These are phyloP conservation scores for Marasmius sp. DNA, from an alignment of 1,284 basidiomycete species.

Conservation along the genomic window DNA sequence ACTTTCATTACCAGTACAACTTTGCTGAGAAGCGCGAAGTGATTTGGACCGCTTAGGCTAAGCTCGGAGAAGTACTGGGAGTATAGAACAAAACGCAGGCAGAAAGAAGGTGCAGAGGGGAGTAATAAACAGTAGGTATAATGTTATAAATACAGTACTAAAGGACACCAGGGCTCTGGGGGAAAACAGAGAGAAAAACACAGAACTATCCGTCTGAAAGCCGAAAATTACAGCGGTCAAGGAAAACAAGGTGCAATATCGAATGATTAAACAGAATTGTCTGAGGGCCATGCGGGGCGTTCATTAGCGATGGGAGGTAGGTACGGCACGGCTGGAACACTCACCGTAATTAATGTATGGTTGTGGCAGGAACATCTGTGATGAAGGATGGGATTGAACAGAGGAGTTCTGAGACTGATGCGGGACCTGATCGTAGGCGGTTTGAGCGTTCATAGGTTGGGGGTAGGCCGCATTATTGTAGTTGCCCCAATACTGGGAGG, in stretches of 20 bases:
- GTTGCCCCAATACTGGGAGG: constrained; percentile 62
- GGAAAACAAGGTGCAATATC: not conserved
- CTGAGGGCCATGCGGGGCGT: not conserved
- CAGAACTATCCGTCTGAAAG: no score
- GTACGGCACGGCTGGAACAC: not conserved
- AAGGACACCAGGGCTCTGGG: not conserved
- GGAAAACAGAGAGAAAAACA: no score
- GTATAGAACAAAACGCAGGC: not conserved
- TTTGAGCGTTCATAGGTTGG: constrained; percentile 38
- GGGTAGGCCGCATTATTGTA: constrained; percentile 47
- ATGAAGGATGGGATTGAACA: constrained; percentile 16
- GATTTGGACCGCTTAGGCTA: no score
- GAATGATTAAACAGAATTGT: not conserved
- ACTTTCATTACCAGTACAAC: no score
- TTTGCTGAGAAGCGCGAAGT: no score
- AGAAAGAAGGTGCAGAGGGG: no score
- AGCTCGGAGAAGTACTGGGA: no score
- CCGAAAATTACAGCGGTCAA: no score
- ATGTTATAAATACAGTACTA: not conserved
- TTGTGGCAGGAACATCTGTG: constrained; percentile 35
- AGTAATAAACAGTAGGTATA: not conserved
- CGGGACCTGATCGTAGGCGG: constrained; percentile 11
- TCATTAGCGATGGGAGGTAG: not conserved
- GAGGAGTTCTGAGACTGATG: constrained; percentile 18
- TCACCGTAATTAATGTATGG: constrained; percentile 34